Evolutionary conservation across 2,329 filamentous ascomycete species (phyloP).

Genomic region (Sclerotinia glacialis): DNA sequence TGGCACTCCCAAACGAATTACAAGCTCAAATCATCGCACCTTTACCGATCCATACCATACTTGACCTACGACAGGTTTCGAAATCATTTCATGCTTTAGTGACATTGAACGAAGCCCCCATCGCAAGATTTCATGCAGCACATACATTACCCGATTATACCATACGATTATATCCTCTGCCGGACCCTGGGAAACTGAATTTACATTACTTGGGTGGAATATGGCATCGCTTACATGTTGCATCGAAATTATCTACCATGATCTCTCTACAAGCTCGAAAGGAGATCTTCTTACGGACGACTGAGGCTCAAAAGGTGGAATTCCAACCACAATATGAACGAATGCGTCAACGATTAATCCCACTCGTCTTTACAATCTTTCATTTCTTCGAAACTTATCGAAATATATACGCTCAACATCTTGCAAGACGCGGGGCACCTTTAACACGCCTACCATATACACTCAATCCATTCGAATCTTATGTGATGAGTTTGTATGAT

Average conservation of each 20-base stretch:
- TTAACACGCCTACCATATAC: constrained; percentile 55
- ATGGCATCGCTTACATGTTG: constrained; percentile 64
- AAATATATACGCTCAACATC: constrained; percentile 55
- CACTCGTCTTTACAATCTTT: constrained; percentile 62
- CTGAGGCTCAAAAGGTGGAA: constrained; percentile 52
- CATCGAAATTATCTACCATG: constrained; percentile 58
- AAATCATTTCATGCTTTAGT: constrained; percentile 59
- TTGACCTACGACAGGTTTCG: constrained; percentile 58
- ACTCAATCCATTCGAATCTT: constrained; percentile 58
- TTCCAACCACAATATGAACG: constrained; percentile 61
- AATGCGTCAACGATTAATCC: constrained; percentile 63
- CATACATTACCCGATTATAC: constrained; percentile 60
- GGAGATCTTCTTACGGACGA: constrained; percentile 60
- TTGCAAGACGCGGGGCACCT: constrained; percentile 51
- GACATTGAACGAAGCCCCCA: constrained; percentile 58
- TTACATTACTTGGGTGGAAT: constrained; percentile 62
- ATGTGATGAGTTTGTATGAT: constrained; percentile 64
- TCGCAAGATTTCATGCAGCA: constrained; percentile 59
- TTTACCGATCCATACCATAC: constrained; percentile 58
- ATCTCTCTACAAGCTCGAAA: constrained; percentile 65
- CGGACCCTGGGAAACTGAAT: constrained; percentile 49
- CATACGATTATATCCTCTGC: constrained; percentile 55
- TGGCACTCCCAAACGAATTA: constrained; percentile 57
- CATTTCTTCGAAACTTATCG: constrained; percentile 67
- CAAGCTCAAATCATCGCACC: constrained; percentile 61